Base-by-base conservation (phyloP, 78 protist species). In the Capsaspora owczarzaki region DNA sequence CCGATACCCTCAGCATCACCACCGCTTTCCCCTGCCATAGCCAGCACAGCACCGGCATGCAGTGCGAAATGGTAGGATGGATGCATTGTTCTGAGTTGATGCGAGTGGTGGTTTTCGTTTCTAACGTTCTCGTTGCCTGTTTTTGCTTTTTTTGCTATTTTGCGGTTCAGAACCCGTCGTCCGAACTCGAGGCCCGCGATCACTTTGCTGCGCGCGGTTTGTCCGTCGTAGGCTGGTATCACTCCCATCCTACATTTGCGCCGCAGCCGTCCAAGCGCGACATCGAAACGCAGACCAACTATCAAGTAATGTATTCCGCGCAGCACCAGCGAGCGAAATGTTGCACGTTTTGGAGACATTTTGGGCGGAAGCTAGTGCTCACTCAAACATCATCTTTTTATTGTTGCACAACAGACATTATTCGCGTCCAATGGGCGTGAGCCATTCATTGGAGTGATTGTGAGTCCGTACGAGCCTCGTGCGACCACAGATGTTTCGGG, bases 151-250 rank as follows among this genome's bases (percentile, higher is more conserved):
- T n/a, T n/a, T n/a, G n/a, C n/a, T n/a, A n/a, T n/a, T n/a, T n/a
- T n/a, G n/a, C n/a, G n/a, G n/a, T n/a, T n/a, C n/a, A n/a, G n/a
- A 87, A 84, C 77, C 89, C 89, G 33, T 42, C 40, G 68, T 76
- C 87, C 4, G 61, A 79, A 31, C 37, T 82, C 0, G 87, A 56
- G 0, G 88, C 87, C 20, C 29, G 78, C 40, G 86, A 86, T 27
- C 38, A 60, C 0, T 78, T 86, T 14, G 38, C 29, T 5, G 38
- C 44, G 3, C 35, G 42, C n/a, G 78, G 69, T 25, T 20, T 88
- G n/a, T 71, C 49, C 6, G 60, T 85, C 47, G 89, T 88, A 1
- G 94, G 94, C 43, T 91, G 94, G 94, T 91, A 91, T 53, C 94
- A 91, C 79, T 83, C 89, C 22, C 94, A 91, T 75, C 91, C 91